Percentiles rank a stretch among this genome's conserved stretches.
Evolutionary conservation across 495 filamentous ascomycete genomes (phyloP).

Genomic region (Penicillium soppii): DNA sequence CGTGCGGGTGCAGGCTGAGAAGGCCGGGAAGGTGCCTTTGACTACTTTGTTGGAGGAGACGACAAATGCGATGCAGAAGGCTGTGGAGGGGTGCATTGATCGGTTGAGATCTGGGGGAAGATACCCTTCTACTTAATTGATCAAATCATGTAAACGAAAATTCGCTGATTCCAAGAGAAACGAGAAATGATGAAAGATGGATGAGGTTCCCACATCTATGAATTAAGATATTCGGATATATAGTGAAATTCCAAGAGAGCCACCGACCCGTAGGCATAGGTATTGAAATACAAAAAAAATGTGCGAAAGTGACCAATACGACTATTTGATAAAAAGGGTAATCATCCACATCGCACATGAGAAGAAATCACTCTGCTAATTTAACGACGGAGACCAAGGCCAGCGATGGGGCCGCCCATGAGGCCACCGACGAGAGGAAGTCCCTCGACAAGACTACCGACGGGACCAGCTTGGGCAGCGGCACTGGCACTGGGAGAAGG

Average conservation of each 20-base stretch:
- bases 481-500: constrained; percentile 7
- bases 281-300: constrained; percentile 11
- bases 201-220: constrained; percentile 3
- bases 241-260: constrained; percentile 9
- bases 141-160: no score
- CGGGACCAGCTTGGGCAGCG: neutral
- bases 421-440: constrained; percentile 12
- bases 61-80: constrained; percentile 70
- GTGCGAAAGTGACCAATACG: neutral
- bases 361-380: neutral
- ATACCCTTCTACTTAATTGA: constrained; percentile 22
- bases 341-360: neutral
- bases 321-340: neutral
- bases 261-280: constrained; percentile 6
- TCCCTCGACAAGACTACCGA: constrained; percentile 3
- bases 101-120: constrained; percentile 66
- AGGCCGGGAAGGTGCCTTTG: constrained; percentile 61
- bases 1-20: constrained; percentile 62
- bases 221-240: constrained; percentile 25
- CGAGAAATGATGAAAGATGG: no score
- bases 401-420: neutral
- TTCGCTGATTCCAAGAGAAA: no score
- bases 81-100: constrained; percentile 73
- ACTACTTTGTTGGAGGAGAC: constrained; percentile 71
- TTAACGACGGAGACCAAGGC: constrained; percentile 9